Base-by-base conservation (phyloP, 2,329 filamentous ascomycete genomes). In the Trichophyton verrucosum region DNA sequence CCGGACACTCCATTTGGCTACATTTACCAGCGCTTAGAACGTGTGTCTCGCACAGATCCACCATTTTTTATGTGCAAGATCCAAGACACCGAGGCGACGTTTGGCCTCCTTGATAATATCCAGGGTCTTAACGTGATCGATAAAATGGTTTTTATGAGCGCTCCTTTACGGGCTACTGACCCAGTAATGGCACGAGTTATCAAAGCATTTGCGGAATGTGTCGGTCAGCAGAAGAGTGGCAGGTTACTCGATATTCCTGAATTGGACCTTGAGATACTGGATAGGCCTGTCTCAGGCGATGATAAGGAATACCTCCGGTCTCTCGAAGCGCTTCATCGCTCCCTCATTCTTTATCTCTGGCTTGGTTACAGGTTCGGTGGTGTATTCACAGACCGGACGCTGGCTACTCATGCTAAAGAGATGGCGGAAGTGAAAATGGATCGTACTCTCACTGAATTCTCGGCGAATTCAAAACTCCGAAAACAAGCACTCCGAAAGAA, bases 301-400 rank as follows among this genome's bases (percentile, higher is more conserved):
- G 51, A 55, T 3, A 75, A 80, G 59, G 71, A 77, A 0, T 89
- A 90, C 65, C 78, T 99, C 9, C 76, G 78, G 60, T 74, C 78
- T 7, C 77, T 97, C 20, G 94, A 99, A 72, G 72, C 77, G 2
- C 79, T 99, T 15, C 94, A 99, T 75, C 88, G 89, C 68, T 80
- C 84, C 30, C 77, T 99, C 42, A 89, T 92, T 51, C 77, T 91
- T 55, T 99, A 97, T 70, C 80, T 95, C 1, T 99, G 94, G 94
- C 79, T 99, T 15, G 92, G 88, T 67, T 97, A 92, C 73, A 86
- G 92, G 5, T 95, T 92, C 72, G 80, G 84, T 2, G 88, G 89
- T 57, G 80, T 95, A 58, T 95, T 96, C 72, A 81, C 78, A 4
- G 88, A 86, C 65, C 83, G 92, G 67, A 78, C 78, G 0, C 78